Evolutionary conservation across 2,329 filamentous ascomycete genomes (phyloP).

Genomic region (Parasarocladium wereldwijsianum): DNA sequence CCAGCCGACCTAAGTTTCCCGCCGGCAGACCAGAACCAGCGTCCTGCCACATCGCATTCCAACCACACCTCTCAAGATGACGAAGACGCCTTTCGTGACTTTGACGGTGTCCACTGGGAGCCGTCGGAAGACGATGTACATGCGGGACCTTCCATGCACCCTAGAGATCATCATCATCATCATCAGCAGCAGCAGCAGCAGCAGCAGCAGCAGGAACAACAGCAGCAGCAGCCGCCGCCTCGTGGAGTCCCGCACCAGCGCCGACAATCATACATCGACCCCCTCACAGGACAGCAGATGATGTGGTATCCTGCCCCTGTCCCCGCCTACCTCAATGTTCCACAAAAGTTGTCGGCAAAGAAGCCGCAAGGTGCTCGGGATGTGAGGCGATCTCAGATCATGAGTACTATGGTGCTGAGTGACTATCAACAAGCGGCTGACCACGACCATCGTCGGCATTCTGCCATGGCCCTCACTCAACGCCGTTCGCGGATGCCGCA

Average conservation of each 20-base stretch:
- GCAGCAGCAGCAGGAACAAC: constrained; percentile 4
- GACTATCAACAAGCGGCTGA: constrained; percentile 6
- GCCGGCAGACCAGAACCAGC: constrained; percentile 7
- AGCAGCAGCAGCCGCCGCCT: constrained; percentile 13
- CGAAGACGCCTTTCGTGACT: constrained; percentile 59
- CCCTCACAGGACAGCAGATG: constrained; percentile 62
- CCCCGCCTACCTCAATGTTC: constrained; percentile 82
- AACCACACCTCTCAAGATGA: constrained; percentile 50
- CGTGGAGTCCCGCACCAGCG: constrained; percentile 14
- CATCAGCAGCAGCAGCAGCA: not conserved
- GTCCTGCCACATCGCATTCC: constrained; percentile 34
- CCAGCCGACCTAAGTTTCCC: constrained; percentile 7
- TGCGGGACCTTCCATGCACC: no score
- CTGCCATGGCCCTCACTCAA: constrained; percentile 10
- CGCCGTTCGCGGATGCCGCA: constrained; percentile 7
- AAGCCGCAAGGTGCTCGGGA: constrained; percentile 50
- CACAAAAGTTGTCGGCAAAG: constrained; percentile 68
- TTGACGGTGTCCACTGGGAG: constrained; percentile 66
- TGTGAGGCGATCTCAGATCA: constrained; percentile 57
- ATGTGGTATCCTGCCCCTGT: constrained; percentile 92
- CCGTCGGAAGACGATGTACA: constrained; percentile 24
- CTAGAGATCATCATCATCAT: constrained; percentile 1
- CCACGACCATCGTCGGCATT: constrained; percentile 8
- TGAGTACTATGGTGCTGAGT: constrained; percentile 40
- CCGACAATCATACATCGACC: constrained; percentile 46